Evolutionary conservation across 148 eudicot species (phyloP).

Genomic region (Persicaria maculosa): DNA sequence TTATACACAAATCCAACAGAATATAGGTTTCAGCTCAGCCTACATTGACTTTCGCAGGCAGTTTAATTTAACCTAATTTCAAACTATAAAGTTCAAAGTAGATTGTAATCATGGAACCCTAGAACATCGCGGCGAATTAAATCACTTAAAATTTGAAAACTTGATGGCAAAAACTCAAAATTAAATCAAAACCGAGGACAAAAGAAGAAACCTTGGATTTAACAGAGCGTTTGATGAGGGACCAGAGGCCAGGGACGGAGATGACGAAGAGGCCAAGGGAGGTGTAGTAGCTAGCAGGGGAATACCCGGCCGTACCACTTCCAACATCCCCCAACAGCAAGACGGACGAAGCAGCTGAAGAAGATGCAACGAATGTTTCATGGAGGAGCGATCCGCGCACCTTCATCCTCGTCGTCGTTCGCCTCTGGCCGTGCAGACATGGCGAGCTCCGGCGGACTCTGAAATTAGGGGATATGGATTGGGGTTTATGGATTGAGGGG

Average conservation of each 20-base stretch:
- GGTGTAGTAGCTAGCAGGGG: constrained; percentile 89
- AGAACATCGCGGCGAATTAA: not conserved
- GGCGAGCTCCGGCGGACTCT: not conserved
- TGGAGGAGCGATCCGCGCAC: not conserved
- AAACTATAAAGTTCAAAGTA: not conserved
- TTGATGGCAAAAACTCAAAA: not conserved
- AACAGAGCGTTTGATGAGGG: constrained; percentile 96
- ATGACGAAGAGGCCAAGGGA: constrained; percentile 92
- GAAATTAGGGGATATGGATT: not conserved
- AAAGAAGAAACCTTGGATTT: constrained; percentile 71
- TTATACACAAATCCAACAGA: not conserved
- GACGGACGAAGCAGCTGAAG: not conserved
- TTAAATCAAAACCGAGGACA: not conserved
- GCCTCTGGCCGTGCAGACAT: not conserved
- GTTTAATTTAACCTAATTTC: not conserved
- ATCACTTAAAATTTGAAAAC: not conserved
- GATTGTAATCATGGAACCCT: not conserved
- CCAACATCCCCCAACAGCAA: not conserved
- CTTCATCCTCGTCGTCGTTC: not conserved
- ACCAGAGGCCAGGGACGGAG: constrained; percentile 97
- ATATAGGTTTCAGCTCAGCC: not conserved
- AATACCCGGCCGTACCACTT: constrained; percentile 25
- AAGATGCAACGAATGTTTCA: not conserved
- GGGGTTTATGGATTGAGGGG: not conserved
- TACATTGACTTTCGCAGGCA: not conserved